Evolutionary conservation across 306 rosid genomes (phyloP).

Genomic region (Dalbergia cochinchinensis): DNA sequence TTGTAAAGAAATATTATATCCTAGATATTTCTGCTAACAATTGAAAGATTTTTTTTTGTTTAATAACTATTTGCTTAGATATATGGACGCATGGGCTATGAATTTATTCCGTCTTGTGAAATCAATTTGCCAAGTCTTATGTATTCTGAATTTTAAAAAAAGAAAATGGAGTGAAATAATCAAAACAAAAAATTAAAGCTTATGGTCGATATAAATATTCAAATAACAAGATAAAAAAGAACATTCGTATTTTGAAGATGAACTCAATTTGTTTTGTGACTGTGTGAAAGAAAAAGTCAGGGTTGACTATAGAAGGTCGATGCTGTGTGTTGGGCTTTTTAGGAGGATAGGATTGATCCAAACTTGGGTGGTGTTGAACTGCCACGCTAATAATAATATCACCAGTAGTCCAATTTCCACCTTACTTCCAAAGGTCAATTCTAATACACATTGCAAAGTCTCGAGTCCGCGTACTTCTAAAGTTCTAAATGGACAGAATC

Average conservation of each 20-base stretch:
- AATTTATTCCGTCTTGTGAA: no score
- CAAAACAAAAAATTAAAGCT: not conserved
- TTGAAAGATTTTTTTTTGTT: not conserved
- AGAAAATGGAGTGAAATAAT: not conserved
- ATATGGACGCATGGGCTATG: no score
- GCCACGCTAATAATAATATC: not conserved
- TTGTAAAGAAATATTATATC: no score
- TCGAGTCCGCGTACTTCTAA: not conserved
- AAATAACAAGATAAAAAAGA: no score
- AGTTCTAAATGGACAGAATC: not conserved
- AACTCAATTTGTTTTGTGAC: not conserved
- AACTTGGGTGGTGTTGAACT: not conserved
- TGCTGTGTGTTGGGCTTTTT: no score
- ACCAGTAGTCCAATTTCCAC: constrained; percentile 1
- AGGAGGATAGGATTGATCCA: not conserved
- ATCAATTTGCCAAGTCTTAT: no score
- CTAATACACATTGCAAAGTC: not conserved
- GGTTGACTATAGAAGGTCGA: not conserved
- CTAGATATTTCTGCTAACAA: not conserved
- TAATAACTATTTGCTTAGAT: no score
- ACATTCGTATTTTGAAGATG: no score
- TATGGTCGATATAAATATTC: not conserved
- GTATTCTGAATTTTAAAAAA: no score
- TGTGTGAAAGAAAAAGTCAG: not conserved
- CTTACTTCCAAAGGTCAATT: constrained; percentile 10